Evolutionary conservation across 495 filamentous ascomycete genomes (phyloP), one percentile per base, ranked within the genome.

Genomic region (Glarea lozoyensis): DNA sequence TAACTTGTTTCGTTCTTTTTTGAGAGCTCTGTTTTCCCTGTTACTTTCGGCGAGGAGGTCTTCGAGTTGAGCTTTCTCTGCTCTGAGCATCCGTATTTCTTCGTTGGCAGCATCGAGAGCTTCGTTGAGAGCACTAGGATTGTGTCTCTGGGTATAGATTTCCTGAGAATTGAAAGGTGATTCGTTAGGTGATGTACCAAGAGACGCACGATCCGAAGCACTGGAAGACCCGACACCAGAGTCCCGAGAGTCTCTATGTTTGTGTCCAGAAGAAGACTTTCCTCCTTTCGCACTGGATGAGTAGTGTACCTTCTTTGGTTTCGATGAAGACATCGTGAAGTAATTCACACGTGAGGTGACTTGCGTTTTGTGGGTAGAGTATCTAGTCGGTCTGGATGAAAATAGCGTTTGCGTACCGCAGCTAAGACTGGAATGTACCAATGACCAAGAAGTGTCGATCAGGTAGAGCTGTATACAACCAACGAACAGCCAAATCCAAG

Each of bases 81-180:
- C 35, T 36, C 35, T 31, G 4, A 45, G 36, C 18, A 35, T 29
- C 15, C 30, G 19, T 35, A 42, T 40, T 51, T 61, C 56, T 58
- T 70, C 69, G 64, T 52, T 66, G 57, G 43, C 78, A 66, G 18
- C 72, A 67, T 45, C 70, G 60, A 32, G 75, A 66, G 20, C 48
- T 23, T 55, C 52, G 44, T 53, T 36, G 0, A 49, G 17, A 1
- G 46, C 45, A 2, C 21, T 33, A 12, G 52, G 31, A 24, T 41
- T 44, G 15, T 44, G 40, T 31, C 45, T 39, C 29, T 56, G 53
- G 18, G 19, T 25, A 2, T 42, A 19, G 2, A 45, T 34, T 16
- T 50, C 31, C 15, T 40, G 23, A 11, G n/a, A 20, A 20, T 17
- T 49, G 35, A 44, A 47, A 1, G 39, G 35, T 16, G 36, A 37